Evolutionary conservation across 2,329 filamentous ascomycete species (phyloP).

Genomic region (Fusarium pseudocircinatum): DNA sequence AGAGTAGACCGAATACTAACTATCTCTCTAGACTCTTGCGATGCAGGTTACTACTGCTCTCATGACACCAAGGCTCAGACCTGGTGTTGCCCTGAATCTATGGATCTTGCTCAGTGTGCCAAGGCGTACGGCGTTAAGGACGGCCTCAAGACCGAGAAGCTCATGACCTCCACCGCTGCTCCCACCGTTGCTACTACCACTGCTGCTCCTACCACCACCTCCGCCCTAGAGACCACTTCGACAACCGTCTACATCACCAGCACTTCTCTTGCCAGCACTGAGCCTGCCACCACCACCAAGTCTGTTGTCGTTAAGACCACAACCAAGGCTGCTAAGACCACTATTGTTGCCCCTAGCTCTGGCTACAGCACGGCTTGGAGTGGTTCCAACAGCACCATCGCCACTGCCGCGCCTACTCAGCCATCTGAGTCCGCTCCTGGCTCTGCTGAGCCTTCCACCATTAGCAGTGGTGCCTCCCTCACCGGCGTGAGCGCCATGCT

Average conservation of each 20-base stretch:
- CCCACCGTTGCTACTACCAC: slow-evolving; percentile 24
- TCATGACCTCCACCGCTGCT: slow-evolving; percentile 40
- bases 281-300: slow-evolving; percentile 39
- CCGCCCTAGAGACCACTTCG: slow-evolving; percentile 38
- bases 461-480: slow-evolving; percentile 44
- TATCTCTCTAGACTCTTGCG: slow-evolving; percentile 63
- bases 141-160: slow-evolving; percentile 52
- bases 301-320: slow-evolving; percentile 31
- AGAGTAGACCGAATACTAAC: slow-evolving; percentile 20
- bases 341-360: slow-evolving; percentile 41
- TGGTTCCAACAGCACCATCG: slow-evolving; percentile 48
- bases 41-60: slow-evolving; percentile 71
- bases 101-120: slow-evolving; percentile 65
- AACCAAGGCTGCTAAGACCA: slow-evolving; percentile 40
- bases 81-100: slow-evolving; percentile 68
- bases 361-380: slow-evolving; percentile 45
- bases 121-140: slow-evolving; percentile 60
- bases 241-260: slow-evolving; percentile 42
- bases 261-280: slow-evolving; percentile 26
- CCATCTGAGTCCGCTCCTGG: slow-evolving; percentile 35
- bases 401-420: slow-evolving; percentile 40
- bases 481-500: slow-evolving; percentile 51
- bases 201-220: slow-evolving; percentile 38
- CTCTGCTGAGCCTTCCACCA: slow-evolving; percentile 31
- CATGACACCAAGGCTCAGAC: slow-evolving; percentile 60